phyloP scores from a whole-genome alignment of 1,284 basidiomycete genomes.

The Lentinus polychrous region DNA sequence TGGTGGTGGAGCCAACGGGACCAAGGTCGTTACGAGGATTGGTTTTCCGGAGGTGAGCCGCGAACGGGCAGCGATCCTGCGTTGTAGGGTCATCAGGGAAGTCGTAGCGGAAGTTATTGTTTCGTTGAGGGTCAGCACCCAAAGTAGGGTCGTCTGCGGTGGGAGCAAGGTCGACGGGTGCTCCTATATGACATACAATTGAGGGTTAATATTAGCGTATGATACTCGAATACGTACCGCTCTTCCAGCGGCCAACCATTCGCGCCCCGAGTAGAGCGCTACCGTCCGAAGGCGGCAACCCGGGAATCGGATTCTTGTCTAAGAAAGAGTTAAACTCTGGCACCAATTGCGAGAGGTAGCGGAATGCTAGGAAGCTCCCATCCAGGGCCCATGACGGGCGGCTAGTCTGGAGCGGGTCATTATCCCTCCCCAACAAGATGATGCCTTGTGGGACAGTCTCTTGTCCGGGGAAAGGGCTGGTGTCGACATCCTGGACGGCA shows the following conservation, averaged over 20 bases:
- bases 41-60: slow-evolving; percentile 50
- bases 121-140: slow-evolving; percentile 24
- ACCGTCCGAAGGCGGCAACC: slow-evolving; percentile 32
- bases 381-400: slow-evolving; percentile 44
- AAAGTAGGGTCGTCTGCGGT: slow-evolving; percentile 26
- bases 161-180: slow-evolving; percentile 31
- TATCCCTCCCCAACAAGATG: slow-evolving; percentile 26
- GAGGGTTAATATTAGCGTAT: neutral
- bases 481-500: slow-evolving; percentile 28
- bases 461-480: slow-evolving; percentile 28
- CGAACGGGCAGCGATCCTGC: slow-evolving; percentile 41
- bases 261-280: slow-evolving; percentile 46
- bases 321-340: slow-evolving; percentile 50
- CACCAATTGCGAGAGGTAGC: slow-evolving; percentile 48
- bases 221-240: slow-evolving; percentile 30
- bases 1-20: slow-evolving; percentile 11
- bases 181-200: slow-evolving; percentile 16
- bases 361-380: slow-evolving; percentile 49
- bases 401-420: slow-evolving; percentile 7
- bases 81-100: slow-evolving; percentile 24
- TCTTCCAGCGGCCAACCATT: slow-evolving; percentile 54
- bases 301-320: slow-evolving; percentile 34
- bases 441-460: slow-evolving; percentile 25
- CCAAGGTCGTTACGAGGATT: slow-evolving; percentile 43
- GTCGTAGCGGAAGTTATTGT: slow-evolving; percentile 31